Evolutionary conservation across 129 eudicot species (phyloP).

Genomic region (Artemisia tridentata): DNA sequence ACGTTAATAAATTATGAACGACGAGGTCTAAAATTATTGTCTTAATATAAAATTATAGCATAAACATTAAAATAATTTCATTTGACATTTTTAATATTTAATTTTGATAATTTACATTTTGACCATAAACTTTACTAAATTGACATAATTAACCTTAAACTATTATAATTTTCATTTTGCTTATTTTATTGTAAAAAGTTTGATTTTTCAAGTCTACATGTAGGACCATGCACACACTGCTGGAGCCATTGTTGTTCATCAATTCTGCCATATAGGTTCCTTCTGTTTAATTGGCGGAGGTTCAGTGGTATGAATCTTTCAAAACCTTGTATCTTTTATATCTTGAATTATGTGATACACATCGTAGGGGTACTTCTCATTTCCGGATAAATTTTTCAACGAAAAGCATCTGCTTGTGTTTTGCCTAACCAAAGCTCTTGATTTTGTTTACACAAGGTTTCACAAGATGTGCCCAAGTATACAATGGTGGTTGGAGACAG

Average conservation of each 20-base stretch:
- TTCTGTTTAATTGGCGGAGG: slow-evolving; percentile 93
- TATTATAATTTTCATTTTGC: no score
- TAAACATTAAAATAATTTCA: no score
- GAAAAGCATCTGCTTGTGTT: slow-evolving; percentile 2
- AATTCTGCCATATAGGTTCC: slow-evolving; percentile 87
- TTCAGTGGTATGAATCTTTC: slow-evolving; percentile 64
- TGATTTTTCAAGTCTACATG: slow-evolving; percentile 23
- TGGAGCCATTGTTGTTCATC: slow-evolving; percentile 94
- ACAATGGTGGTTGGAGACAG: slow-evolving; percentile 93
- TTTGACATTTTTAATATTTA: no score
- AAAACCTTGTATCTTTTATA: background rate
- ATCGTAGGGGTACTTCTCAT: background rate
- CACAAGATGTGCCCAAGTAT: slow-evolving; percentile 97
- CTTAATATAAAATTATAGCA: no score
- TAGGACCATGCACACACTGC: slow-evolving; percentile 91
- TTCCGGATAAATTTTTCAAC: background rate
- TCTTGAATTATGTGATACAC: slow-evolving; percentile 3
- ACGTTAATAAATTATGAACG: no score
- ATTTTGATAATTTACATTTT: no score
- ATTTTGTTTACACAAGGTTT: slow-evolving; percentile 45
- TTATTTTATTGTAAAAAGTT: slow-evolving; percentile 16
- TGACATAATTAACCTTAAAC: no score
- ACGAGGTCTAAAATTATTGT: no score
- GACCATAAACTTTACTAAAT: no score
- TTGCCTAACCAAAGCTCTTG: slow-evolving; percentile 11